Base-by-base conservation (phyloP, 164 flowering plant genomes). In the Litsea cubeba region DNA sequence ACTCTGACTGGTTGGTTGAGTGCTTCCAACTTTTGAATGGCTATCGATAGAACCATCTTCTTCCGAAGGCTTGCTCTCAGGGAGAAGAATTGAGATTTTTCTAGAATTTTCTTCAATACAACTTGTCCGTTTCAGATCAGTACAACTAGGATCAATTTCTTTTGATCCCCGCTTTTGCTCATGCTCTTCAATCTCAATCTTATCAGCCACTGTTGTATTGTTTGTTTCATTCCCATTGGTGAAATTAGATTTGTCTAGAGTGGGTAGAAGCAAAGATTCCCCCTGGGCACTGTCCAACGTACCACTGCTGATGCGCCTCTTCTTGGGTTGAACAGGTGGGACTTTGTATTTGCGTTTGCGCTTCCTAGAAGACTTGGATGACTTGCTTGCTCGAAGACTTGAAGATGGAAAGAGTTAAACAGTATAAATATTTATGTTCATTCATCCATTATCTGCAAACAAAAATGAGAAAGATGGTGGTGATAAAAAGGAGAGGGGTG, bases 341-440 rank as follows among this genome's bases (percentile, higher is more conserved):
- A 58, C 82, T 7, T 86, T 87, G 75, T 23, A 68, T 79, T 90
- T 93, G 46, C 97, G 90, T 79, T 88, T 95, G 81, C 77, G 77
- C 26, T 75, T 75, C 68, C 77, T 67, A 50, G 50, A 20, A 20
- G 73, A 69, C 30, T 68, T 89, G 68, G 89, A 88, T 3, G 84
- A 70, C 40, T 69, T 89, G 64, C 88, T 87, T 3, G 84, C 62
- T 62, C 73, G 75, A 79, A 89, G 67, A 74, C 95, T 89, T 74
- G 20, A 77, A 26, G 2, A 67, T 64, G 67, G 18, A 22, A 65
- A 24, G 62, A 4, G 23, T 2, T 25, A 2, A 12, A n/a, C 24
- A 68, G 51, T 15, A 68, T 20, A 35, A 40, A 28, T 22, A 40
- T 63, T 63, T 20, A n/a, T 11, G 51, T n/a, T 68, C 50, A 35